phyloP scores from a whole-genome alignment of 495 filamentous ascomycete genomes.

The Annulohypoxylon stygium region DNA sequence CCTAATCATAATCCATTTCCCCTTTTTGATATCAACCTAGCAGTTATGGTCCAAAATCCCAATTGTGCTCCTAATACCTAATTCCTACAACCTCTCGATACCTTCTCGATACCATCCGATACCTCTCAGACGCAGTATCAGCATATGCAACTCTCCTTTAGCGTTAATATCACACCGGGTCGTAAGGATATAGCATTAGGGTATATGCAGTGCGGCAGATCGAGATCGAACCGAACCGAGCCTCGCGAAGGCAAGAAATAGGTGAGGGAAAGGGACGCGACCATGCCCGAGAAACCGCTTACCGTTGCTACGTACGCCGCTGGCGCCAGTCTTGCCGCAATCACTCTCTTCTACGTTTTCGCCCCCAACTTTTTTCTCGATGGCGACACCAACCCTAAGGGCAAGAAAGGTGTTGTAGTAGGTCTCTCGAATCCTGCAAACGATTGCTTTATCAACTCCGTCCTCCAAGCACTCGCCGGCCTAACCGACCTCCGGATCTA shows the following conservation, averaged over 20 bases:
- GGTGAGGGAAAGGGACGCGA: slow-evolving; percentile 32
- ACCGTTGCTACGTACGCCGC: slow-evolving; percentile 94
- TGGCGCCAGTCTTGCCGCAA: slow-evolving; percentile 94
- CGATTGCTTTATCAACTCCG: slow-evolving; percentile 99
- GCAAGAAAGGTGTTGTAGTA: slow-evolving; percentile 85
- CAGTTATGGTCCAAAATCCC: slow-evolving; percentile 26
- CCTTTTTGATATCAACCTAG: slow-evolving; percentile 6
- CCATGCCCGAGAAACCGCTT: slow-evolving; percentile 88
- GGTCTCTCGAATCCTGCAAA: slow-evolving; percentile 93
- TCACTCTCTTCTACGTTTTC: slow-evolving; percentile 96
- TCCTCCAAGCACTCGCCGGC: slow-evolving; percentile 94
- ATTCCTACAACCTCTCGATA: slow-evolving; percentile 3
- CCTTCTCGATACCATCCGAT: background rate
- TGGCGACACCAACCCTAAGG: slow-evolving; percentile 73
- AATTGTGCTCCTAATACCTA: slow-evolving; percentile 11
- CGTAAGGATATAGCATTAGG: slow-evolving; percentile 1
- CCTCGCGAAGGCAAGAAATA: slow-evolving; percentile 1
- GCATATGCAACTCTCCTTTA: background rate
- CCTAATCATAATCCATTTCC: background rate
- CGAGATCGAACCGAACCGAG: slow-evolving; percentile 16
- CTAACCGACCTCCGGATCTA: slow-evolving; percentile 92
- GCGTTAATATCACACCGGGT: slow-evolving; percentile 21
- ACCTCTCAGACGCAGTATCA: background rate
- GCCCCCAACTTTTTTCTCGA: slow-evolving; percentile 95
- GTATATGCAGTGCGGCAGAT: background rate